Evolutionary conservation across 1,139 yeast species (phyloP).

Genomic region (Pichia sp.): DNA sequence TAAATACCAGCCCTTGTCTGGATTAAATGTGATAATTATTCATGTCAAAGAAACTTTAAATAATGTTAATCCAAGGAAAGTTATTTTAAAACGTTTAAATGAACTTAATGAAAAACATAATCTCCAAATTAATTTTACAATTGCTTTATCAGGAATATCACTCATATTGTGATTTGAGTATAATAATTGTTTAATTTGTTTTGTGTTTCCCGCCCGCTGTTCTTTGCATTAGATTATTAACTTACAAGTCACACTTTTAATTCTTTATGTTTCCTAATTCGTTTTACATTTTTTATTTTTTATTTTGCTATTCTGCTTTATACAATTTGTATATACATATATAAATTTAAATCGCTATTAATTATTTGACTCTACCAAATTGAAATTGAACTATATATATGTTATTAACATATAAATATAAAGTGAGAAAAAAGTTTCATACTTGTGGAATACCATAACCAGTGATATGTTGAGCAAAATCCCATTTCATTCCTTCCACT

Average conservation of each 20-base stretch:
- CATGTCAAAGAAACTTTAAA: slow-evolving; percentile 61
- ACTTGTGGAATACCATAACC: slow-evolving; percentile 64
- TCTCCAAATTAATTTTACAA: slow-evolving; percentile 41
- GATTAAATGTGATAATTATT: slow-evolving; percentile 53
- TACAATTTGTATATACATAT: no score
- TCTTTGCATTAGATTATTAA: neutral
- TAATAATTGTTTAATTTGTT: neutral
- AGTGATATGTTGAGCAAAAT: slow-evolving; percentile 77
- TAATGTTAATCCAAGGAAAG: slow-evolving; percentile 46
- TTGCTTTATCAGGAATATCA: slow-evolving; percentile 50
- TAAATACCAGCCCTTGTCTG: slow-evolving; percentile 34
- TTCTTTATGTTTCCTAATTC: no score
- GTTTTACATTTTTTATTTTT: no score
- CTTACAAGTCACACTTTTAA: no score
- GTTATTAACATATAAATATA: neutral
- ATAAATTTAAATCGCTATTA: no score
- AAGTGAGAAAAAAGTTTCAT: slow-evolving; percentile 9
- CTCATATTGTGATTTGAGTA: slow-evolving; percentile 20
- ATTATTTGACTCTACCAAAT: no score
- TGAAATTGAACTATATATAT: neutral
- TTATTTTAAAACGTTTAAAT: slow-evolving; percentile 43
- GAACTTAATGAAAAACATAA: slow-evolving; percentile 33
- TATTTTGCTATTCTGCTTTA: no score
- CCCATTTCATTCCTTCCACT: slow-evolving; percentile 82
- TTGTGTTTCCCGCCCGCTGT: neutral